Evolutionary conservation across 2,329 filamentous ascomycete species (phyloP).

Genomic region (Sporothrix pallida): DNA sequence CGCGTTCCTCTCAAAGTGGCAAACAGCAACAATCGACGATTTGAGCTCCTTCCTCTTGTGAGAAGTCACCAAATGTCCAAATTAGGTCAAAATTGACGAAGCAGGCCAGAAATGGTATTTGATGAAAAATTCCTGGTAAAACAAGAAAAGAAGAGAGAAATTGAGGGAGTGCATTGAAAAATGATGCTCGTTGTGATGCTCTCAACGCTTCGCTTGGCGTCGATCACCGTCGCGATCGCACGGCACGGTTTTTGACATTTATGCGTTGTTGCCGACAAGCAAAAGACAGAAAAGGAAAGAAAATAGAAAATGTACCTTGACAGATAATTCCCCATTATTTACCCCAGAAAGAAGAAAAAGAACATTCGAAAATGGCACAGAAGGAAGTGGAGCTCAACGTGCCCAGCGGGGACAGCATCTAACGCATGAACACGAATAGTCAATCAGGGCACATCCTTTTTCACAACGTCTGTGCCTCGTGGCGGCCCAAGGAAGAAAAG

Average conservation of each 20-base stretch:
- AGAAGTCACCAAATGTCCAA: not conserved
- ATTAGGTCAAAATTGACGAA: not conserved
- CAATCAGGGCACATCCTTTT: not conserved
- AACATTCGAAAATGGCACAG: slow-evolving; percentile 19
- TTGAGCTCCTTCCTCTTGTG: not conserved
- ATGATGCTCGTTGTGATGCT: not conserved
- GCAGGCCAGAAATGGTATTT: not conserved
- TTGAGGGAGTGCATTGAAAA: not conserved
- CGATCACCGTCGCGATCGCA: slow-evolving; percentile 27
- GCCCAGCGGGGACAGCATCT: not conserved
- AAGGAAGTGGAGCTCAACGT: not conserved
- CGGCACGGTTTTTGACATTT: slow-evolving; percentile 12
- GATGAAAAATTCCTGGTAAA: not conserved
- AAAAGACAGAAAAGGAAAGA: not conserved
- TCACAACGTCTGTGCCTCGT: not conserved
- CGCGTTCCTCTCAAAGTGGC: not conserved
- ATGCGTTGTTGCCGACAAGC: slow-evolving; percentile 14
- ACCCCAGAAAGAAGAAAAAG: slow-evolving; percentile 19
- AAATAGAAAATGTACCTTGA: not conserved
- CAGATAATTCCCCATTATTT: not conserved
- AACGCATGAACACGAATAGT: slow-evolving; percentile 10
- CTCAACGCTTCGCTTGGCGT: slow-evolving; percentile 12
- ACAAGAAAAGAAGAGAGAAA: not conserved
- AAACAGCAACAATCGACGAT: not conserved
- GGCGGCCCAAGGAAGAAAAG: not conserved